Percentiles rank a stretch among this genome's conserved stretches.
Conservation (phyloP, 345 rosid species). For the Fremontodendron californicum region DNA sequence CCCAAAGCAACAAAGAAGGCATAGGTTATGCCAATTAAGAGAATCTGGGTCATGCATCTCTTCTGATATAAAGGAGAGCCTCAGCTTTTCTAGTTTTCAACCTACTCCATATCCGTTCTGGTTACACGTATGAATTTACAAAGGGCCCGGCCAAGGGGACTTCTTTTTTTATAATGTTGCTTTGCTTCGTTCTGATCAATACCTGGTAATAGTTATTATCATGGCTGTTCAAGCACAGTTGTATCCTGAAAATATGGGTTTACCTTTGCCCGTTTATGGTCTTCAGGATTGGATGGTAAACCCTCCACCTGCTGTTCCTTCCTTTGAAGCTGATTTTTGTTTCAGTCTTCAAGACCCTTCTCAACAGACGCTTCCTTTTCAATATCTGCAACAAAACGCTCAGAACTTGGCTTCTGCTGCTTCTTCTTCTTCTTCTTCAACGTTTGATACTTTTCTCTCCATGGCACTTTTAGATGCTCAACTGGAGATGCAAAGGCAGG, state of each 20-base stretch:
- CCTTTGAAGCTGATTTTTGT: constrained; percentile 13
- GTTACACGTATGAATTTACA: background rate
- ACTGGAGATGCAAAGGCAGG: constrained; percentile 37
- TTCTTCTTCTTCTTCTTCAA: constrained; percentile 16
- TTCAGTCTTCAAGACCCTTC: constrained; percentile 17
- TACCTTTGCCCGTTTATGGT: constrained; percentile 26
- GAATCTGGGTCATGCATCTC: constrained; percentile 29
- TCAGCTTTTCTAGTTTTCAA: constrained; percentile 12
- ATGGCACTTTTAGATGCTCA: constrained; percentile 25
- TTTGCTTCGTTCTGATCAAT: too few relatives aligned
- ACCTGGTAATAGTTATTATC: constrained; percentile 4
- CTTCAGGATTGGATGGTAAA: constrained; percentile 28
- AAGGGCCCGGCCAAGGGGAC: background rate
- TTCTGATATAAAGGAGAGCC: constrained; percentile 31
- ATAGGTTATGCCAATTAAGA: constrained; percentile 22
- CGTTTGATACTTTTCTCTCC: constrained; percentile 14
- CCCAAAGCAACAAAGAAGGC: constrained; percentile 12
- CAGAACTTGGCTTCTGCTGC: background rate
- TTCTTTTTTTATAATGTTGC: too few relatives aligned
- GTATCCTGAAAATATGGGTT: constrained; percentile 26
- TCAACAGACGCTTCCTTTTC: constrained; percentile 10
- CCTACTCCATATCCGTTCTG: constrained; percentile 11
- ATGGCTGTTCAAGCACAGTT: constrained; percentile 42
- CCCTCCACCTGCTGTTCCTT: constrained; percentile 16
- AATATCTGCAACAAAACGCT: background rate